Conservation (phyloP, 129 eudicot species). For the Pittosporum tobira region DNA sequence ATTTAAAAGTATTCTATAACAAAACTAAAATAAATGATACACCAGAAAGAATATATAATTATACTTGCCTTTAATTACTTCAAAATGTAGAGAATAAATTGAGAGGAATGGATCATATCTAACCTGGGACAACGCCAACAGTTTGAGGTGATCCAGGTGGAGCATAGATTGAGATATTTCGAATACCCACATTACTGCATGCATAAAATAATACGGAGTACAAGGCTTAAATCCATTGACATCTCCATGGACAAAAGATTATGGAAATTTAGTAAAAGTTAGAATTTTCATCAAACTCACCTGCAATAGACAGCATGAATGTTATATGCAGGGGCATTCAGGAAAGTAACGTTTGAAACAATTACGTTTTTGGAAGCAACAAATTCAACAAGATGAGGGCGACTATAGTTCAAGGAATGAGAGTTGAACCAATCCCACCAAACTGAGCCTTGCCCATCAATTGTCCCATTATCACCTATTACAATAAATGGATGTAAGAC, state of each 20-base stretch:
- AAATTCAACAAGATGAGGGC: constrained; percentile 73
- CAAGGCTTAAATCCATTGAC: background rate
- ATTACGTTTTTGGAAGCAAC: constrained; percentile 44
- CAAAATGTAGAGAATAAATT: no score
- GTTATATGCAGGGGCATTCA: constrained; percentile 67
- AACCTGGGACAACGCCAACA: constrained; percentile 78
- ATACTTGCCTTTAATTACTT: no score
- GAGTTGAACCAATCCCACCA: constrained; percentile 94
- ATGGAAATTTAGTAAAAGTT: no score
- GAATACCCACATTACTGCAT: constrained; percentile 60
- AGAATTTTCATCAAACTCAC: constrained; percentile 26
- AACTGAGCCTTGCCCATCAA: constrained; percentile 77
- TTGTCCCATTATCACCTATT: constrained; percentile 71
- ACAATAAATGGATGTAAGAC: background rate
- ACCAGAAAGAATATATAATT: no score
- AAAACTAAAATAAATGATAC: no score
- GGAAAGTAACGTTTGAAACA: constrained; percentile 64
- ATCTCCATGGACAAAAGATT: background rate
- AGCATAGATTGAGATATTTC: constrained; percentile 54
- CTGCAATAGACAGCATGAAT: constrained; percentile 84
- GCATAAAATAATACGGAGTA: constrained; percentile 5
- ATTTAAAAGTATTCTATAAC: no score
- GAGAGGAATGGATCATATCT: constrained; percentile 6
- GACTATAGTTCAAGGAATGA: constrained; percentile 54
- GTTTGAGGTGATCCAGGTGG: constrained; percentile 67